Evolutionary conservation across 2,329 filamentous ascomycete genomes (phyloP), one percentile per base, ranked within the genome.

Genomic region (Trichophyton rubrum): DNA sequence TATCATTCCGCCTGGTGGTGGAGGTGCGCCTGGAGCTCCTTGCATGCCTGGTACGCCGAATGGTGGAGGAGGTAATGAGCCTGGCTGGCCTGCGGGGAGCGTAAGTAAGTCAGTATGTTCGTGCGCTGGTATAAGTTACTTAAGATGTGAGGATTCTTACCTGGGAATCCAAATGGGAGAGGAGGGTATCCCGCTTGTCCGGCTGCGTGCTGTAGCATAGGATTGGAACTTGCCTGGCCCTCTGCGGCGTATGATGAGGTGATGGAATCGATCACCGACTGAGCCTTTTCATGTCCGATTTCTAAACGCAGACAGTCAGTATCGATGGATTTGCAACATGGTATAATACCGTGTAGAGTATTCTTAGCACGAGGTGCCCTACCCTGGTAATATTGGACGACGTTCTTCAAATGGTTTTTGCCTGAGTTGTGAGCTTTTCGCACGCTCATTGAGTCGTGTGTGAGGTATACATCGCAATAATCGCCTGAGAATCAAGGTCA

Each of bases 381-480:
- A 91, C 88, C 90, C 78, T 97, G 91, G 75, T 99, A 99, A 78
- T 99, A 99, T 73, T 96, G 91, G 68, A 96, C 87, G 33, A 99
- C 93, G 75, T 99, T 99, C 71, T 93, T 89, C 64, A 99, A 79
- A 73, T 99, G 93, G 78, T 99, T 99, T 69, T 92, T 85, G 64
- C 93, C 93, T 73, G 85, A 88, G 80, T 99, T 99, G 77, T 99
- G 93, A 57, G 93, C 93, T 79, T 97, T 97, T 69, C 93, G 91
- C 77, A 99, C 93, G 77, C 90, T 96, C 92, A 97, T 97, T 53
- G 90, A 96, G 82, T 99, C 93, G 82, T 99, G 93, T 67, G 93
- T 99, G 69, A 99, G 88, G 82, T 99, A 99, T 75, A 99, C 93
- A 87, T 99, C 93, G 83, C 93, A 99, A 78, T 99, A 99, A 76